These are phyloP conservation scores for Pistacia vera DNA, from an alignment of 345 rosid genomes.

Conservation along the genomic window DNA sequence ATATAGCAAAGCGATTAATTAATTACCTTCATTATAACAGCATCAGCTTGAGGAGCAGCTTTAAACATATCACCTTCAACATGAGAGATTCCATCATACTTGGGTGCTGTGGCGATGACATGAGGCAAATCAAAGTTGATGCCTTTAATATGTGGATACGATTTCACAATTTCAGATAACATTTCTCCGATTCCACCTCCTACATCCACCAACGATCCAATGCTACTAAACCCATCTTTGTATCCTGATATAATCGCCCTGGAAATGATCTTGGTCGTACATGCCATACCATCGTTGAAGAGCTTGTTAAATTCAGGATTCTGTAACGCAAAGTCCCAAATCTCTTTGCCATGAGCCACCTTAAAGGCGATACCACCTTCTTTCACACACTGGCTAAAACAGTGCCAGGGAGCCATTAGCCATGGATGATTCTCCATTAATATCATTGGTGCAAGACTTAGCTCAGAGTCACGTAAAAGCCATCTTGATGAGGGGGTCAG, in stretches of 20 bases:
- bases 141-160: slow-evolving; percentile 31
- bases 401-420: slow-evolving; percentile 27
- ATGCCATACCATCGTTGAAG: slow-evolving; percentile 35
- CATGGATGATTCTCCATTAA: slow-evolving; percentile 25
- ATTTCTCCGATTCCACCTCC: slow-evolving; percentile 37
- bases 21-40: slow-evolving; percentile 35
- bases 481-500: slow-evolving; percentile 31
- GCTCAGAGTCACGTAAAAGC: slow-evolving; percentile 28
- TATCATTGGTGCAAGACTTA: slow-evolving; percentile 30
- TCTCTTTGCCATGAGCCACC: slow-evolving; percentile 30
- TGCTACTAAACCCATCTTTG: slow-evolving; percentile 18
- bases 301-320: slow-evolving; percentile 28
- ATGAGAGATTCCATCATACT: slow-evolving; percentile 23
- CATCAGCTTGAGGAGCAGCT: slow-evolving; percentile 34
- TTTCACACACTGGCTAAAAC: slow-evolving; percentile 26
- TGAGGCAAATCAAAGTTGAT: slow-evolving; percentile 46
- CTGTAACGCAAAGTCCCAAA: slow-evolving; percentile 25
- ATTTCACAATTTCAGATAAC: slow-evolving; percentile 27
- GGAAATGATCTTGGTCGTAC: slow-evolving; percentile 26
- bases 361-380: slow-evolving; percentile 40
- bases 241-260: slow-evolving; percentile 17
- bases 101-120: slow-evolving; percentile 37
- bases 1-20: too few species aligned
- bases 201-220: slow-evolving; percentile 34
- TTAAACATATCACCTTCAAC: slow-evolving; percentile 43